Conservation (phyloP, 2,329 filamentous ascomycete genomes). For the Fusarium sacchari region DNA sequence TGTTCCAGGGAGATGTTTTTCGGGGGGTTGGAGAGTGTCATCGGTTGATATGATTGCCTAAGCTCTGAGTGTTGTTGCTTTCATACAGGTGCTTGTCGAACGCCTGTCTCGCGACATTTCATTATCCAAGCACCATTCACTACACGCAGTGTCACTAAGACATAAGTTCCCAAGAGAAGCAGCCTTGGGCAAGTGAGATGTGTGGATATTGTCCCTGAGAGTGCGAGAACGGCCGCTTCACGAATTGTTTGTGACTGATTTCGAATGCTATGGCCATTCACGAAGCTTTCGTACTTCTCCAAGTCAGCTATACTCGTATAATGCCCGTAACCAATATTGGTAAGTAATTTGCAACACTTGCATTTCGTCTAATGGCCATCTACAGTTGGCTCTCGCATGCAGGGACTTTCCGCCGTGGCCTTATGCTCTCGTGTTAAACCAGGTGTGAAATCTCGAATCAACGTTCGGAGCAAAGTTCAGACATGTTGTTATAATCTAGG, state of each 20-base stretch:
- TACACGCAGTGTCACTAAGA: too few relatives aligned
- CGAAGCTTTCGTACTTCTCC: background rate
- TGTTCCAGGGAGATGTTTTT: accelerated
- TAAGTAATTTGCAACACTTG: background rate
- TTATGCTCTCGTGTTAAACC: background rate
- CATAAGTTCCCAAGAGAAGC: background rate
- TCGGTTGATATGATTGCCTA: background rate
- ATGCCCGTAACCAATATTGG: accelerated
- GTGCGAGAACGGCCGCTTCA: background rate
- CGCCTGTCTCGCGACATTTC: background rate
- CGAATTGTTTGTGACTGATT: background rate
- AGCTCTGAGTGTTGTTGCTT: too few relatives aligned
- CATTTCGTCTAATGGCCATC: background rate
- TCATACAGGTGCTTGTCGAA: background rate
- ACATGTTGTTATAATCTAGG: background rate
- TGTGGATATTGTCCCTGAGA: background rate
- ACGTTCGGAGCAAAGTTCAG: background rate
- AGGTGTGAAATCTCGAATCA: background rate
- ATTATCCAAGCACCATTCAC: background rate
- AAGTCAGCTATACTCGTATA: background rate
- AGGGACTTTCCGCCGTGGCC: background rate
- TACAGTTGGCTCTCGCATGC: too few relatives aligned
- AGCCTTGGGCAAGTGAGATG: too few relatives aligned
- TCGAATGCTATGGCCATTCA: background rate
- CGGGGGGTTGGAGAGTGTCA: background rate